A percentile compares a stretch with the other conserved stretches of the same genome.
phyloP scores from a whole-genome alignment of 768 basidiomycete species.

The Boletus edulis region DNA sequence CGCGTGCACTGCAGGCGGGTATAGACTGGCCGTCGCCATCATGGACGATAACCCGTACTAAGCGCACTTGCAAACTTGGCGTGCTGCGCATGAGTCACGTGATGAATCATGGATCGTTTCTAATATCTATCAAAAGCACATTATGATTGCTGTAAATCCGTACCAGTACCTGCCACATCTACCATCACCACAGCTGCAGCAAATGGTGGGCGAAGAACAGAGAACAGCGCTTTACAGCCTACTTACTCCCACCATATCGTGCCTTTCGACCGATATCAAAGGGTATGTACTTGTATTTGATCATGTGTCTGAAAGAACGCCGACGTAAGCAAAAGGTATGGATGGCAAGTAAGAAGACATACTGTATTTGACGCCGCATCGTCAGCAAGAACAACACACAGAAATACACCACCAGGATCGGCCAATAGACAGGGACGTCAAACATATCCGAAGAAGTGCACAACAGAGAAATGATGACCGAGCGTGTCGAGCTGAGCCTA shows the following conservation, averaged over 20 bases:
- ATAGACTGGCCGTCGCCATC: conserved; percentile 13
- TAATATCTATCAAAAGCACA: conserved; percentile 13
- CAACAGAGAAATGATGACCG: conserved; percentile 75
- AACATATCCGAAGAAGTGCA: conserved; percentile 83
- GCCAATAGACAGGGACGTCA: conserved; percentile 99
- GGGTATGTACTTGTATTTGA: conserved; percentile 96
- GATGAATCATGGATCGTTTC: conserved; percentile 1
- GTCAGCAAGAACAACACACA: conserved; percentile 92
- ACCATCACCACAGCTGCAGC: conserved; percentile 13
- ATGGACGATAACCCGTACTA: neutral
- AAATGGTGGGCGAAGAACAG: conserved; percentile 5
- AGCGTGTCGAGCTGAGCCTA: conserved; percentile 90
- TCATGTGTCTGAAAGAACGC: conserved; percentile 78
- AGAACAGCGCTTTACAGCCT: conserved; percentile 12
- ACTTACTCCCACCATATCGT: conserved; percentile 69
- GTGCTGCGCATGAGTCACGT: conserved; percentile 9
- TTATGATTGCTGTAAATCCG: conserved; percentile 29
- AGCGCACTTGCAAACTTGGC: too few species aligned
- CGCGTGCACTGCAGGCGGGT: conserved; percentile 34
- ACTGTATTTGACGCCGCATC: conserved; percentile 97
- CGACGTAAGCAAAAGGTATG: conserved; percentile 4
- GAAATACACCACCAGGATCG: conserved; percentile 97
- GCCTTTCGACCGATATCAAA: conserved; percentile 95
- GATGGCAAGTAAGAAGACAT: conserved; percentile 29
- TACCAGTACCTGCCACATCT: conserved; percentile 26